phyloP scores from a whole-genome alignment of 768 basidiomycete genomes.

The Mycena belliarum region DNA sequence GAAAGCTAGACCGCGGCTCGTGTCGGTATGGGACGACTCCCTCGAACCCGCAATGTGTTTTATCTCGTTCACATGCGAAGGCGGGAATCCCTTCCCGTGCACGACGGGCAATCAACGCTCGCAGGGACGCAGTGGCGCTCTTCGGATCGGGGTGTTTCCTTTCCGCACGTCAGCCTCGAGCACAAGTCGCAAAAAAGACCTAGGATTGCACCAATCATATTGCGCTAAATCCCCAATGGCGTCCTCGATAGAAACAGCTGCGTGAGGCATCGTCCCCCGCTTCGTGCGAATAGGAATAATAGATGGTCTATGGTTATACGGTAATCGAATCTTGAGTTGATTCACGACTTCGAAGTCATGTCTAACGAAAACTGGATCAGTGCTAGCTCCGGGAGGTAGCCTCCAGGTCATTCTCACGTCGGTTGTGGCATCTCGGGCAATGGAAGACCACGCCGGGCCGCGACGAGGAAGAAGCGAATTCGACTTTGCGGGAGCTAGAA shows the following conservation, averaged over 20 bases:
- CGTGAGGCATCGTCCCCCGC: conserved; percentile 56
- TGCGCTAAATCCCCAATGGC: conserved; percentile 72
- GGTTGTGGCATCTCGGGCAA: conserved; percentile 57
- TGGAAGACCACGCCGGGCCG: conserved; percentile 40
- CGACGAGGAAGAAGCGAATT: conserved; percentile 54
- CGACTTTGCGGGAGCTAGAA: conserved; percentile 49
- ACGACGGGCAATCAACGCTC: conserved; percentile 22
- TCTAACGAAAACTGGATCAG: background rate
- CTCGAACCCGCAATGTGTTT: conserved; percentile 38
- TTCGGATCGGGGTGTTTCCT: conserved; percentile 40
- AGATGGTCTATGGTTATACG: conserved; percentile 32
- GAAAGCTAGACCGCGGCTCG: conserved; percentile 43
- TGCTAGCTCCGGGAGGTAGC: background rate
- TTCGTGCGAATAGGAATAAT: conserved; percentile 43
- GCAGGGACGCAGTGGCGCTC: conserved; percentile 8
- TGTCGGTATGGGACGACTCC: conserved; percentile 35
- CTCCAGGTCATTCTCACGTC: conserved; percentile 27
- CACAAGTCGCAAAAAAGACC: background rate
- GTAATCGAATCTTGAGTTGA: conserved; percentile 51
- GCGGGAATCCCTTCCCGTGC: conserved; percentile 32
- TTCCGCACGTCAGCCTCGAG: background rate
- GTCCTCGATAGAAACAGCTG: conserved; percentile 63
- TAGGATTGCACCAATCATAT: conserved; percentile 72
- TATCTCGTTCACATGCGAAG: conserved; percentile 35
- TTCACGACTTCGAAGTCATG: conserved; percentile 50